Evolutionary conservation across 257 asterid genomes (phyloP).

Genomic region (Cynanchum wilfordii): DNA sequence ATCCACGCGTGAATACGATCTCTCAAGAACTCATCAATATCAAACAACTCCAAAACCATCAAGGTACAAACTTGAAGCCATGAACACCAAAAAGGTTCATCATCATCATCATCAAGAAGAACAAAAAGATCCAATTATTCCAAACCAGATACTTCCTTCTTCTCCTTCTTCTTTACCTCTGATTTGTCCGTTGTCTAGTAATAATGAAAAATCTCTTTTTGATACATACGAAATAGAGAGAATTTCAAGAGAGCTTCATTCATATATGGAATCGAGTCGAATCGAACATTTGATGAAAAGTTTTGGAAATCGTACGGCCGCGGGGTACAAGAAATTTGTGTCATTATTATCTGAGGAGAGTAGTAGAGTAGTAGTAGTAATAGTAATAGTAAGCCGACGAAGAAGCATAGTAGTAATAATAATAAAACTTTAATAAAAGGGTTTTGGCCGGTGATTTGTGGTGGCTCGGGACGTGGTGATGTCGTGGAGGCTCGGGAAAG

Average conservation of each 20-base stretch:
- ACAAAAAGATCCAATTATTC: background rate
- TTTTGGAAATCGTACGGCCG: background rate
- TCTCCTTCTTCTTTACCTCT: background rate
- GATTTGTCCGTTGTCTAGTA: background rate
- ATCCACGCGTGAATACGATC: slow-evolving; percentile 32
- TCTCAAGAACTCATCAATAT: slow-evolving; percentile 8
- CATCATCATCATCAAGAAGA: background rate
- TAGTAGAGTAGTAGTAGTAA: no score
- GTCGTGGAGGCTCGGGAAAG: background rate
- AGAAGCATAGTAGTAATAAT: background rate
- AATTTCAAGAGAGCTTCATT: slow-evolving; percentile 49
- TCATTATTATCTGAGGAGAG: slow-evolving; percentile 5
- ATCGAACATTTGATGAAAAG: slow-evolving; percentile 6
- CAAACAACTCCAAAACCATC: slow-evolving; percentile 35
- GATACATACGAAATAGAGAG: slow-evolving; percentile 56
- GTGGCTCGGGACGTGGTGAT: slow-evolving; percentile 33
- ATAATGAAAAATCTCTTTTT: slow-evolving; percentile 36
- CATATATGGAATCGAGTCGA: slow-evolving; percentile 37
- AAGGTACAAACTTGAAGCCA: slow-evolving; percentile 54
- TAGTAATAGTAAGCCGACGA: no score
- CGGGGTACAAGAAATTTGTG: background rate
- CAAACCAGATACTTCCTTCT: background rate
- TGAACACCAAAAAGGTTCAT: slow-evolving; percentile 3
- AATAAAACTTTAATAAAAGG: slow-evolving; percentile 14
- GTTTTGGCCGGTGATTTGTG: slow-evolving; percentile 34